Percentiles rank a stretch among this genome's conserved stretches.
Evolutionary conservation across 164 flowering plant species (phyloP).

Genomic region (Macadamia tetraphylla): DNA sequence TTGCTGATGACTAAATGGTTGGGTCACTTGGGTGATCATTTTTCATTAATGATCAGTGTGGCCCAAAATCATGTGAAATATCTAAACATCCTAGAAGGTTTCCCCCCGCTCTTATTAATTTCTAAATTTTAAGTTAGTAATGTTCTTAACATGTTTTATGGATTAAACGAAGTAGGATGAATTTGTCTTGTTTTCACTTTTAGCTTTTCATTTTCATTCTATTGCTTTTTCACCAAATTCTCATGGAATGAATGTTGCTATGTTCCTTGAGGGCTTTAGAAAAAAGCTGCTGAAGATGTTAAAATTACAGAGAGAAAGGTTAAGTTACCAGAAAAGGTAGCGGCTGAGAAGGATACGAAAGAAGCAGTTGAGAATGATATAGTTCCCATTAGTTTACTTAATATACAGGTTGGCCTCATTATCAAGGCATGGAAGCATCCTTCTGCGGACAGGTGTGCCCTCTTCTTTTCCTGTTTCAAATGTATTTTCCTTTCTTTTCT

Average conservation of each 20-base stretch:
- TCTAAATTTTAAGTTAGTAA: background rate
- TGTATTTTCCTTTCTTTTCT: background rate
- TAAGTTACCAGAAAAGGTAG: constrained; percentile 45
- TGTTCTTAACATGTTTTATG: background rate
- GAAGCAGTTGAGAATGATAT: constrained; percentile 51
- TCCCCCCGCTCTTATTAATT: background rate
- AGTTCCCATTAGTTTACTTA: constrained; percentile 70
- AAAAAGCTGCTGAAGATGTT: constrained; percentile 33
- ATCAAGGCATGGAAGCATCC: constrained; percentile 98
- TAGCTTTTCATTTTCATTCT: background rate
- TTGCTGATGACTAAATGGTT: background rate
- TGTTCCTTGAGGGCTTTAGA: constrained; percentile 20
- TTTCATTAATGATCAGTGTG: too few species aligned
- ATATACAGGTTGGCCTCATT: constrained; percentile 85
- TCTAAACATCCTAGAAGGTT: background rate
- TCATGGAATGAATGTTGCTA: constrained; percentile 5
- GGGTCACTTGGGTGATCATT: background rate
- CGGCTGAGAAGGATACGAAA: constrained; percentile 19
- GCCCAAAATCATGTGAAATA: background rate
- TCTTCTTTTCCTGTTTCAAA: background rate
- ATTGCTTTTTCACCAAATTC: background rate
- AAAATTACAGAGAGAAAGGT: constrained; percentile 50
- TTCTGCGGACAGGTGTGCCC: constrained; percentile 89
- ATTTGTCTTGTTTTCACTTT: background rate
- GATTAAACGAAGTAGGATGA: background rate